These are phyloP conservation scores for Sporisorium exsertum DNA, from an alignment of 1,284 basidiomycete species.

Conservation along the genomic window DNA sequence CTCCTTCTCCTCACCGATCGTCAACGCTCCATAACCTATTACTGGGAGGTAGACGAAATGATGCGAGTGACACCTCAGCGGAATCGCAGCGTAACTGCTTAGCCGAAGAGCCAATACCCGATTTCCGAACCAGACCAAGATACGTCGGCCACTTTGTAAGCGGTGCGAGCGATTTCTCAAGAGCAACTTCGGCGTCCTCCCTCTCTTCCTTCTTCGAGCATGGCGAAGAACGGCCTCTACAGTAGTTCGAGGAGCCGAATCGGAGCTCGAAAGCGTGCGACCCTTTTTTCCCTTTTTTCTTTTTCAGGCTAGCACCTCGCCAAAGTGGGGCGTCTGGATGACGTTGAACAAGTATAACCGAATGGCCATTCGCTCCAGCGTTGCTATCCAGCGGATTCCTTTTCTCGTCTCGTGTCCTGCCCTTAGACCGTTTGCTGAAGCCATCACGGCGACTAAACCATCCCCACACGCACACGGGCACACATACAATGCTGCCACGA, in stretches of 20 bases:
- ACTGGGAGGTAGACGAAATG: too few relatives aligned
- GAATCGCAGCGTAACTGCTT: background rate
- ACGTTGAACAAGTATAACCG: background rate
- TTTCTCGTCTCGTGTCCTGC: background rate
- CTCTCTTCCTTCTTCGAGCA: background rate
- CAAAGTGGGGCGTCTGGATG: background rate
- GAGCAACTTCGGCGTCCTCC: background rate
- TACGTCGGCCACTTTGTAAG: background rate
- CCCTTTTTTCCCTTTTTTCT: background rate
- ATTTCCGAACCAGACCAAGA: background rate
- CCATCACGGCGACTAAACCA: background rate
- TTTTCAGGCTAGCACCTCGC: background rate
- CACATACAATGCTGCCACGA: background rate
- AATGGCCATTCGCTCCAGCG: background rate
- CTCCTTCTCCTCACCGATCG: too few relatives aligned
- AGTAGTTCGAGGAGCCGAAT: background rate
- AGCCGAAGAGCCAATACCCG: background rate
- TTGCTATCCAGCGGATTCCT: background rate
- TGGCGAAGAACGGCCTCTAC: background rate
- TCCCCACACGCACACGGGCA: background rate
- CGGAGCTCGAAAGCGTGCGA: constrained; percentile 10
- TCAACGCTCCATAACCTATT: too few relatives aligned
- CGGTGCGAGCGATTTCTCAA: background rate
- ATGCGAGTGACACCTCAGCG: background rate
- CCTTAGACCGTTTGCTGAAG: background rate